Percentiles rank a stretch among this genome's conserved stretches.
phyloP scores from a whole-genome alignment of 768 basidiomycete genomes.

The Boletus patriciae region DNA sequence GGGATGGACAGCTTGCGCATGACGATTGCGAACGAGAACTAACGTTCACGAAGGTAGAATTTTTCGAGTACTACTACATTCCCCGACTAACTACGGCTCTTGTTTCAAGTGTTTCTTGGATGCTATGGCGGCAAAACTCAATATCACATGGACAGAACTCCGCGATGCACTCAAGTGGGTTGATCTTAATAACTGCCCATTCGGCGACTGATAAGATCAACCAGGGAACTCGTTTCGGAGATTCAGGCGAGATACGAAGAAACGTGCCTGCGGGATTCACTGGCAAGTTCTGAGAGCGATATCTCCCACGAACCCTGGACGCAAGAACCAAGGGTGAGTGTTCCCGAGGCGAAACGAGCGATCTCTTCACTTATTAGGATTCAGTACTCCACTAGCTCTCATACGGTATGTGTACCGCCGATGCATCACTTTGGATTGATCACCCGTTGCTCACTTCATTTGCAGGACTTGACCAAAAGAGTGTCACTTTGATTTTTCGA shows the following conservation, averaged over 20 bases:
- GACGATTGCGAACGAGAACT: conserved; percentile 18
- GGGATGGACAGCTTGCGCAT: conserved; percentile 24
- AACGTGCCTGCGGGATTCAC: background rate
- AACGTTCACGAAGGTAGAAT: conserved; percentile 29
- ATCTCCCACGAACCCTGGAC: background rate
- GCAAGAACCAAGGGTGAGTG: conserved; percentile 26
- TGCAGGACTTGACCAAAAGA: conserved; percentile 12
- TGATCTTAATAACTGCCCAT: background rate
- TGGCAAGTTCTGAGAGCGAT: background rate
- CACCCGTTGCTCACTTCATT: background rate
- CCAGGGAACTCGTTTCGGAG: conserved; percentile 16
- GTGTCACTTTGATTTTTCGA: conserved; percentile 11
- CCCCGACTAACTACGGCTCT: background rate
- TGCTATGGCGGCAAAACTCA: conserved; percentile 3
- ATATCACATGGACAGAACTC: conserved; percentile 23
- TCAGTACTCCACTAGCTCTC: conserved; percentile 13
- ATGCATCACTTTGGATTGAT: background rate
- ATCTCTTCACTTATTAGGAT: background rate
- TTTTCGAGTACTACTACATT: background rate
- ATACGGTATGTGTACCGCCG: conserved; percentile 4
- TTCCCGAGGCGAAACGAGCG: background rate
- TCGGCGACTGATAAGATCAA: background rate
- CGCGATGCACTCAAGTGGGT: conserved; percentile 18
- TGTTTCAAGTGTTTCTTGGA: conserved; percentile 22
- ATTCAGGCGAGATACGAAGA: conserved; percentile 15